Evolutionary conservation across 148 eudicot species (phyloP).

Genomic region (Rhododendron vialii): DNA sequence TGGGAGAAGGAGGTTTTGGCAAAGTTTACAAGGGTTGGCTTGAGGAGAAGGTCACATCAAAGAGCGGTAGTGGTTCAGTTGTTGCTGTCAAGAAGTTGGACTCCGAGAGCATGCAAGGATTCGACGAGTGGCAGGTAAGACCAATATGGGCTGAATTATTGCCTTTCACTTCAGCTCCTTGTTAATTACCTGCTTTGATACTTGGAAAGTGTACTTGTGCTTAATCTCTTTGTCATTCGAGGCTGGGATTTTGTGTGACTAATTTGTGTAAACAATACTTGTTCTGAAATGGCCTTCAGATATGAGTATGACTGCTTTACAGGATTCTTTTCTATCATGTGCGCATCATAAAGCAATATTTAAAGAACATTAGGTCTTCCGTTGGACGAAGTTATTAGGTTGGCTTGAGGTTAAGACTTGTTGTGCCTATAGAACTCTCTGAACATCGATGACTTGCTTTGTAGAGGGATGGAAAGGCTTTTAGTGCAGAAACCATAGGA

Average conservation of each 20-base stretch:
- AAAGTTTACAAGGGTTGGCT: constrained; percentile 78
- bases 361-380: neutral
- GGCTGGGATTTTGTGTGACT: neutral
- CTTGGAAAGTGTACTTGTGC: neutral
- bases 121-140: constrained; percentile 72
- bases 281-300: neutral
- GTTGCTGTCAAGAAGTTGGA: constrained; percentile 76
- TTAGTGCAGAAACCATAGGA: neutral
- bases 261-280: neutral
- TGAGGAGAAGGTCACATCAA: constrained; percentile 35
- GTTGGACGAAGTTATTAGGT: neutral
- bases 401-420: neutral
- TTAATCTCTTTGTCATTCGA: neutral
- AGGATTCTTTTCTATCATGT: neutral
- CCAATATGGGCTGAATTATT: neutral
- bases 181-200: neutral
- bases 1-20: constrained; percentile 87
- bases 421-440: neutral
- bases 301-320: neutral
- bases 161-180: neutral
- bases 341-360: neutral
- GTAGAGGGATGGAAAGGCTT: neutral
- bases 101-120: constrained; percentile 71
- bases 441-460: neutral
- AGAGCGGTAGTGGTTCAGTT: constrained; percentile 27